phyloP scores from a whole-genome alignment of 768 basidiomycete species.

The Hypholoma sublateritium region DNA sequence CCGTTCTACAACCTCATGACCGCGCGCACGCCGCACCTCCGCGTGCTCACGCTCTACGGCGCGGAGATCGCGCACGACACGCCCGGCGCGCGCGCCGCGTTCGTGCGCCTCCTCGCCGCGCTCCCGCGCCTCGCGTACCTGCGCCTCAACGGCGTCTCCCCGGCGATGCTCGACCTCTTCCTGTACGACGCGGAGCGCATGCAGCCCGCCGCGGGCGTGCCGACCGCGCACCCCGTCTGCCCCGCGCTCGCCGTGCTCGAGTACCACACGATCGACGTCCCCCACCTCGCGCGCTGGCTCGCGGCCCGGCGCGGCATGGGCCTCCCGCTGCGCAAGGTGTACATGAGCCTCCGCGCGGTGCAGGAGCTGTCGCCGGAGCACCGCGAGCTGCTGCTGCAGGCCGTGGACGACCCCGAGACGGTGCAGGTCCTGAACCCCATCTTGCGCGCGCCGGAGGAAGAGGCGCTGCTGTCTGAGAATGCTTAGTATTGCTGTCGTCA shows the following conservation, averaged over 20 bases:
- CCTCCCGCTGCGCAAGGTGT: conserved; percentile 50
- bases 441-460: not conserved
- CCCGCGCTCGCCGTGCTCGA: conserved; percentile 49
- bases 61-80: conserved; percentile 31
- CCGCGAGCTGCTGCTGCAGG: not conserved
- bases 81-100: conserved; percentile 19
- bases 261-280: conserved; percentile 35
- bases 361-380: not conserved
- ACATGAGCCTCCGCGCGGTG: conserved; percentile 32
- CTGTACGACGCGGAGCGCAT: conserved; percentile 34
- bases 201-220: not conserved
- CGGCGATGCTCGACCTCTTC: conserved; percentile 48
- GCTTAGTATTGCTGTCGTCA: conserved; percentile 6
- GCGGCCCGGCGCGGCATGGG: conserved; percentile 35
- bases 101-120: conserved; percentile 54
- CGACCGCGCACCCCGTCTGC: conserved; percentile 29
- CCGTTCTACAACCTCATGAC: conserved; percentile 47
- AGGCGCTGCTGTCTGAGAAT: conserved; percentile 10
- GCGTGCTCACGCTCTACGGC: conserved; percentile 51
- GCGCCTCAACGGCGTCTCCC: conserved; percentile 44
- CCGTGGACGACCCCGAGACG: not conserved
- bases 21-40: conserved; percentile 49
- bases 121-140: conserved; percentile 56
- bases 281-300: conserved; percentile 35
- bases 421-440: not conserved